Conservation (phyloP, 2,329 filamentous ascomycete genomes). For the Calonectria hongkongensis region DNA sequence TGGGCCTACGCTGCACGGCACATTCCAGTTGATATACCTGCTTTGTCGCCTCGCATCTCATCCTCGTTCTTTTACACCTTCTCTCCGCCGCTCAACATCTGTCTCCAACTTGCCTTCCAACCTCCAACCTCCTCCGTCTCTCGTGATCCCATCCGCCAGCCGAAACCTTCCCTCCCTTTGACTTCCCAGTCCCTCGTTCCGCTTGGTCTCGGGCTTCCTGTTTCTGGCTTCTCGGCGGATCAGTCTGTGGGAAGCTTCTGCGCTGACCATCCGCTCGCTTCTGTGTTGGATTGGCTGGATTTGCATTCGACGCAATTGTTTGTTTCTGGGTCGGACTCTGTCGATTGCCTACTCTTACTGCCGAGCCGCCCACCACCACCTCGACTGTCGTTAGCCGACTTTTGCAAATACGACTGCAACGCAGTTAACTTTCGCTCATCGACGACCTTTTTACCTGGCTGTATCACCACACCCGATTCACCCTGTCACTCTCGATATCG, state of each 20-base stretch:
- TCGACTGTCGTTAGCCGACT: slow-evolving; percentile 33
- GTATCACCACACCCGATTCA: slow-evolving; percentile 50
- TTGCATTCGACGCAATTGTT: slow-evolving; percentile 29
- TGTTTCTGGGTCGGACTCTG: slow-evolving; percentile 14
- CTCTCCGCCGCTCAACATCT: slow-evolving; percentile 41
- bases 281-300: slow-evolving; percentile 33
- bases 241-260: slow-evolving; percentile 29
- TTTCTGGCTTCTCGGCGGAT: slow-evolving; percentile 41
- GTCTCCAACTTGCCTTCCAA: slow-evolving; percentile 44
- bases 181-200: slow-evolving; percentile 39
- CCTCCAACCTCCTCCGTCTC: slow-evolving; percentile 43
- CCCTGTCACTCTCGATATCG: slow-evolving; percentile 38
- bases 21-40: slow-evolving; percentile 33
- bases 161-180: slow-evolving; percentile 43
- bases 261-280: slow-evolving; percentile 33
- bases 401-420: slow-evolving; percentile 36
- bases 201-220: slow-evolving; percentile 41
- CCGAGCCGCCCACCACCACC: slow-evolving; percentile 16
- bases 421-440: slow-evolving; percentile 27
- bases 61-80: slow-evolving; percentile 35
- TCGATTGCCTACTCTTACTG: slow-evolving; percentile 18
- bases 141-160: slow-evolving; percentile 30
- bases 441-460: slow-evolving; percentile 40
- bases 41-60: slow-evolving; percentile 22
- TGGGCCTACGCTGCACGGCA: slow-evolving; percentile 25